Conservation (phyloP, 2,329 filamentous ascomycete genomes). For the Zymoseptoria passerinii region DNA sequence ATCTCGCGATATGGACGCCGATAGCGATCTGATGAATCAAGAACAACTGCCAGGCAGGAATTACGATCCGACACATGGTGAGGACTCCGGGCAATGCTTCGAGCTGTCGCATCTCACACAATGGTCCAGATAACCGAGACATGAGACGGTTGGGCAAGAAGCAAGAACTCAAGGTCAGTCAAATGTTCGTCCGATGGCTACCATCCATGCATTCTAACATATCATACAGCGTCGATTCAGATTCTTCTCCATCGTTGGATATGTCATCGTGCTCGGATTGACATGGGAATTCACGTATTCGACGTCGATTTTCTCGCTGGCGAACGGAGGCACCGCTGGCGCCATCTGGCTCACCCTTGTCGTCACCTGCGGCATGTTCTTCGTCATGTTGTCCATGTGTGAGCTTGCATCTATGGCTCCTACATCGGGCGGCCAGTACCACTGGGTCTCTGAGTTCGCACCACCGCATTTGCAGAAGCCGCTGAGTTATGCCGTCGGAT, state of each 20-base stretch:
- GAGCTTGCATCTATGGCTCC: constrained; percentile 49
- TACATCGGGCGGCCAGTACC: constrained; percentile 41
- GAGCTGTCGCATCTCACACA: neutral
- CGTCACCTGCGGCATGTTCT: constrained; percentile 18
- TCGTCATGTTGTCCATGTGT: constrained; percentile 36
- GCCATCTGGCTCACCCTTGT: constrained; percentile 41
- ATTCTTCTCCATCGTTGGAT: constrained; percentile 24
- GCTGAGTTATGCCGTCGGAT: constrained; percentile 46
- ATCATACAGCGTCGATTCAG: constrained; percentile 20
- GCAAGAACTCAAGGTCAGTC: constrained; percentile 16
- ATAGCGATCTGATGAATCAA: constrained; percentile 9
- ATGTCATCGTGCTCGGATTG: constrained; percentile 21
- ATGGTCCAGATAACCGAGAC: constrained; percentile 12
- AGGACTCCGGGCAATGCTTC: neutral
- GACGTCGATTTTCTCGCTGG: constrained; percentile 19
- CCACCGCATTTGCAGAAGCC: constrained; percentile 47
- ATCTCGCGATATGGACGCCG: constrained; percentile 7
- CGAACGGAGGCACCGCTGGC: constrained; percentile 46
- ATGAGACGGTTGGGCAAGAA: constrained; percentile 20
- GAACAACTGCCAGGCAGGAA: constrained; percentile 13
- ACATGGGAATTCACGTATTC: constrained; percentile 22
- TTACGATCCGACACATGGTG: constrained; percentile 17
- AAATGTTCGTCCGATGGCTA: neutral
- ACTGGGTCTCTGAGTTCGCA: constrained; percentile 41
- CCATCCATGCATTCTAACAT: constrained; percentile 6